Conservation (phyloP, 371 early-diverging fungal genomes). For the Actinomortierella wolfii region DNA sequence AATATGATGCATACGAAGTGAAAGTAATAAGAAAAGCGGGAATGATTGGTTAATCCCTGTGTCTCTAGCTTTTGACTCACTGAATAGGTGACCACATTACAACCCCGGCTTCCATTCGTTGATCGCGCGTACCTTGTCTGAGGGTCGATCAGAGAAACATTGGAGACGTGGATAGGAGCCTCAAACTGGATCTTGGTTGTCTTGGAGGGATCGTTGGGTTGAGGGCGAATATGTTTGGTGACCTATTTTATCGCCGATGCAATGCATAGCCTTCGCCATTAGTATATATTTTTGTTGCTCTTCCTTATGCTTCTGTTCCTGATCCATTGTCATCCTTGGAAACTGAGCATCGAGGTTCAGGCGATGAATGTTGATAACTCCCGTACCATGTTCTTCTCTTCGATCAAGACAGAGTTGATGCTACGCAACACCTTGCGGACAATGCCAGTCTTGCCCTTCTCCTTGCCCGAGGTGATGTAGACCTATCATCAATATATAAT, state of each 20-base stretch:
- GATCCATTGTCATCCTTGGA: slow-evolving; percentile 16
- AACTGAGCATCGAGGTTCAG: slow-evolving; percentile 4
- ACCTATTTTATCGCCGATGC: slow-evolving; percentile 18
- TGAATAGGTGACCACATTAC: too few species aligned
- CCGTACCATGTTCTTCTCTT: slow-evolving; percentile 60
- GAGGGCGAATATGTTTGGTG: slow-evolving; percentile 56
- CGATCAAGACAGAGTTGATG: slow-evolving; percentile 58
- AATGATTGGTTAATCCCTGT: background rate
- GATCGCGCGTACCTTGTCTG: slow-evolving; percentile 48
- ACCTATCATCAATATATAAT: slow-evolving; percentile 40
- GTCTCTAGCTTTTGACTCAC: background rate
- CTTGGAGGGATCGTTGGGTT: slow-evolving; percentile 51
- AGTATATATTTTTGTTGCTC: too few species aligned
- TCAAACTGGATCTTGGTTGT: slow-evolving; percentile 56
- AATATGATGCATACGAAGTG: background rate
- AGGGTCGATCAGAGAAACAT: slow-evolving; percentile 70
- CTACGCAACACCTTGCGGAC: slow-evolving; percentile 59
- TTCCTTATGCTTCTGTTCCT: too few species aligned
- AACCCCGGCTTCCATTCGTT: too few species aligned
- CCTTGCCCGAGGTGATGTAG: slow-evolving; percentile 60
- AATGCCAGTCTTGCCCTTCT: slow-evolving; percentile 66
- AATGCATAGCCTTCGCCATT: too few species aligned
- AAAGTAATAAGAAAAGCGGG: background rate
- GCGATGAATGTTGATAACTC: background rate
- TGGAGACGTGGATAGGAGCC: slow-evolving; percentile 67